Evolutionary conservation across 1,139 yeast species (phyloP).

Genomic region (Blastobotrys petasosporus): DNA sequence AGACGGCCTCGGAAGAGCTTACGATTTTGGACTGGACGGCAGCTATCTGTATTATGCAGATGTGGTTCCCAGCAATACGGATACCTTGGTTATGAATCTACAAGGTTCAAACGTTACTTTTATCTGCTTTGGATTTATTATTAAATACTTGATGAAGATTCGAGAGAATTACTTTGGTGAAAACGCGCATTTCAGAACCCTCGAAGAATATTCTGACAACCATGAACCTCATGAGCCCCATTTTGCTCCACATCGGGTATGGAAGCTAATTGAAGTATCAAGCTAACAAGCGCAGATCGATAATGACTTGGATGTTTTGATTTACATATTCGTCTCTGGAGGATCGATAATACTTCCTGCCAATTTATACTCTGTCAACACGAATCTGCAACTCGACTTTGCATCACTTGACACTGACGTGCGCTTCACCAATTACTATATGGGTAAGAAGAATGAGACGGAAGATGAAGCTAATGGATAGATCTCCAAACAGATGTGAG

Average conservation of each 20-base stretch:
- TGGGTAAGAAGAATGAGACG: slow-evolving; percentile 48
- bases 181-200: slow-evolving; percentile 70
- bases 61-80: slow-evolving; percentile 60
- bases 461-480: slow-evolving; percentile 5
- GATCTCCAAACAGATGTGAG: slow-evolving; percentile 36
- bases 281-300: slow-evolving; percentile 43
- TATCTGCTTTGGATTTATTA: slow-evolving; percentile 70
- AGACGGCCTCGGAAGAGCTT: slow-evolving; percentile 59
- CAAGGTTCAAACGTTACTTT: slow-evolving; percentile 62
- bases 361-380: slow-evolving; percentile 57
- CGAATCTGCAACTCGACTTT: slow-evolving; percentile 60
- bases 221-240: slow-evolving; percentile 5
- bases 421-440: slow-evolving; percentile 83
- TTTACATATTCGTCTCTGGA: slow-evolving; percentile 61
- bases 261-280: slow-evolving; percentile 3
- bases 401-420: slow-evolving; percentile 68
- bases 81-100: slow-evolving; percentile 61
- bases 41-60: slow-evolving; percentile 56
- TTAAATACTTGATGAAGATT: slow-evolving; percentile 69
- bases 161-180: slow-evolving; percentile 91
- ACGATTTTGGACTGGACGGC: slow-evolving; percentile 57
- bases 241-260: slow-evolving; percentile 17
- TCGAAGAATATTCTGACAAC: slow-evolving; percentile 56
- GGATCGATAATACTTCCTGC: slow-evolving; percentile 72
- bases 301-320: slow-evolving; percentile 71